Base-by-base conservation (phyloP, 805 yeast species). In the Yarrowia sp. region DNA sequence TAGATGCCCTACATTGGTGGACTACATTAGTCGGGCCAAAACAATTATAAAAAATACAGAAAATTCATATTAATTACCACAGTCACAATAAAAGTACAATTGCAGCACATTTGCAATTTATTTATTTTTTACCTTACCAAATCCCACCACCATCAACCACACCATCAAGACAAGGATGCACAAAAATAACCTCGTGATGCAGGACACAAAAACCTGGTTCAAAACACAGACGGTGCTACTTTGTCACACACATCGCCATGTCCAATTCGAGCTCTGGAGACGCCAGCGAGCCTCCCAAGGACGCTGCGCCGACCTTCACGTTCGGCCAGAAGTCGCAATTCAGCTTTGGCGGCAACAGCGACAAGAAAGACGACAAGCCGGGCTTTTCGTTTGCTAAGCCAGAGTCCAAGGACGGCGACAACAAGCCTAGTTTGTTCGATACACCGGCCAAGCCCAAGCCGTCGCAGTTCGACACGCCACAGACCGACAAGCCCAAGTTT, bases 361-460 rank as follows among this genome's bases (percentile, higher is more conserved):
- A 14, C 29, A 31, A 21, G 18, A 21, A 13, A 6, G 21, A 19
- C 14, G 18, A n/a, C n/a, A n/a, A n/a, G n/a, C n/a, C n/a, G n/a
- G n/a, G n/a, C n/a, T n/a, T n/a, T n/a, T n/a, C n/a, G n/a, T n/a
- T n/a, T n/a, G n/a, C 29, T 2, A 27, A 27, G 29, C 29, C 29
- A 27, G n/a, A n/a, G n/a, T n/a, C n/a, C n/a, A n/a, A n/a, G n/a
- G n/a, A n/a, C n/a, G n/a, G n/a, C n/a, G n/a, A n/a, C n/a, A n/a
- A n/a, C 2, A 47, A 47, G n/a, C 56, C 56, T 1, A 32, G 56
- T n/a, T 29, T 47, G 5, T 47, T 47, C n/a, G 38, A 31, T 13
- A 47, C 56, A 6, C 53, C 53, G 0, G 53, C 53, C 19, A 46
- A 46, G 27, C 53, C 53, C 19, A 31, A 44, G 35, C 10, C 27